Evolutionary conservation across 257 asterid genomes (phyloP).

Genomic region (Haberlea rhodopensis): DNA sequence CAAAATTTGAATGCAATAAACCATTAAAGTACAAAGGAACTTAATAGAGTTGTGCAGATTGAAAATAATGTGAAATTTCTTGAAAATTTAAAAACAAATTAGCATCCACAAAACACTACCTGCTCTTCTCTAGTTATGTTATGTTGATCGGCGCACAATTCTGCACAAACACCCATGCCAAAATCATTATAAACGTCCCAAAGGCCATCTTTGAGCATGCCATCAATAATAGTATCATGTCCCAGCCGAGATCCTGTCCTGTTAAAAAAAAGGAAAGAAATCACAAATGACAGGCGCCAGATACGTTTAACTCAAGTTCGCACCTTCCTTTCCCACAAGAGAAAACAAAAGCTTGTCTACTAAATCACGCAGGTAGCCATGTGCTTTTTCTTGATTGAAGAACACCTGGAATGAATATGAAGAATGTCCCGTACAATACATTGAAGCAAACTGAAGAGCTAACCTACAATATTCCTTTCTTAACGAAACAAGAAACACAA

Average conservation of each 20-base stretch:
- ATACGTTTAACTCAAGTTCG: slow-evolving; percentile 16
- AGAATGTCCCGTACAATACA: slow-evolving; percentile 1
- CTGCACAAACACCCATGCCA: slow-evolving; percentile 96
- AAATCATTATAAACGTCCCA: slow-evolving; percentile 97
- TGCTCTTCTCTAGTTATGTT: slow-evolving; percentile 76
- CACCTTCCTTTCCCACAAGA: neutral
- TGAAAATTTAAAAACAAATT: neutral
- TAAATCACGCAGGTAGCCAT: neutral
- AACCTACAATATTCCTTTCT: slow-evolving; percentile 7
- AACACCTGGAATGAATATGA: neutral
- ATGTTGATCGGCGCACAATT: slow-evolving; percentile 74
- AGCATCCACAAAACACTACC: slow-evolving; percentile 37
- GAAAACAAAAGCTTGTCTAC: slow-evolving; percentile 3
- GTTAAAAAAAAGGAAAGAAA: slow-evolving; percentile 29
- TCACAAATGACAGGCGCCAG: slow-evolving; percentile 7
- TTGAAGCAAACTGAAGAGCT: slow-evolving; percentile 4
- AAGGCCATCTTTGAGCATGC: slow-evolving; percentile 95
- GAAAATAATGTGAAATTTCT: neutral
- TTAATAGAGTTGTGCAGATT: neutral
- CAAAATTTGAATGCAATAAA: neutral
- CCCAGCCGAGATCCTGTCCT: slow-evolving; percentile 88
- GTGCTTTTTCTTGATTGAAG: slow-evolving; percentile 4
- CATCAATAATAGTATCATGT: slow-evolving; percentile 77
- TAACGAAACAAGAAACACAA: neutral
- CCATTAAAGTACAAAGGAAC: slow-evolving; percentile 2